Evolutionary conservation across 805 yeast species (phyloP).

Genomic region (Ogataea kodamae): DNA sequence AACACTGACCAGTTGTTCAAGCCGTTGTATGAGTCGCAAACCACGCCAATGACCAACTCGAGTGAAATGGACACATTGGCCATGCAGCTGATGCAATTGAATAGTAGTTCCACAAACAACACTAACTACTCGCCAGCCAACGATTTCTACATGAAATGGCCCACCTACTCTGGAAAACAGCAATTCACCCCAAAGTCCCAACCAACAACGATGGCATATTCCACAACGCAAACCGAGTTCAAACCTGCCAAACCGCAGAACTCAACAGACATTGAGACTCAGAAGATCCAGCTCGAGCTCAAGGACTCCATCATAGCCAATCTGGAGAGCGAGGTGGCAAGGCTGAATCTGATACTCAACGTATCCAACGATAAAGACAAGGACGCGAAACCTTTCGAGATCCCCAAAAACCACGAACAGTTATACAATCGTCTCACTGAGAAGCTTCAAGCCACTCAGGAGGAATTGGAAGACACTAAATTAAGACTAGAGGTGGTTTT

Average conservation of each 20-base stretch:
- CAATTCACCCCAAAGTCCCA: constrained; percentile 6
- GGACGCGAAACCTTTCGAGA: constrained; percentile 23
- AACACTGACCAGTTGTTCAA: constrained; percentile 15
- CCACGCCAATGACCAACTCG: constrained; percentile 15
- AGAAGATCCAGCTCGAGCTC: constrained; percentile 49
- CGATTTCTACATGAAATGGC: constrained; percentile 17
- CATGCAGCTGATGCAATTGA: constrained; percentile 26
- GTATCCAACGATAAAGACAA: constrained; percentile 32
- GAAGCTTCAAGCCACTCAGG: constrained; percentile 28
- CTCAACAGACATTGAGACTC: constrained; percentile 32
- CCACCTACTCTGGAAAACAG: constrained; percentile 16
- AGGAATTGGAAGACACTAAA: constrained; percentile 61
- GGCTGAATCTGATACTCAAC: constrained; percentile 40
- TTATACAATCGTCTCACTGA: constrained; percentile 30
- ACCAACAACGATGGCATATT: constrained; percentile 11
- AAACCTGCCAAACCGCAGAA: constrained; percentile 5
- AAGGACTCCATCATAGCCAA: constrained; percentile 51
- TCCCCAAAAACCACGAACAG: constrained; percentile 35
- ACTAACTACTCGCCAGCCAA: constrained; percentile 8
- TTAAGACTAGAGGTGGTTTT: constrained; percentile 58
- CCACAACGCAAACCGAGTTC: constrained; percentile 6
- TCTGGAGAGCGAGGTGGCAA: constrained; percentile 42
- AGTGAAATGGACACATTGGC: constrained; percentile 30
- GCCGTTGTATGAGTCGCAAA: constrained; percentile 13
- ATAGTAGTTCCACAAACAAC: constrained; percentile 11